Evolutionary conservation across 2,329 filamentous ascomycete species (phyloP), one percentile per base, ranked within the genome.

Genomic region (Chrysoporthe cubensis): DNA sequence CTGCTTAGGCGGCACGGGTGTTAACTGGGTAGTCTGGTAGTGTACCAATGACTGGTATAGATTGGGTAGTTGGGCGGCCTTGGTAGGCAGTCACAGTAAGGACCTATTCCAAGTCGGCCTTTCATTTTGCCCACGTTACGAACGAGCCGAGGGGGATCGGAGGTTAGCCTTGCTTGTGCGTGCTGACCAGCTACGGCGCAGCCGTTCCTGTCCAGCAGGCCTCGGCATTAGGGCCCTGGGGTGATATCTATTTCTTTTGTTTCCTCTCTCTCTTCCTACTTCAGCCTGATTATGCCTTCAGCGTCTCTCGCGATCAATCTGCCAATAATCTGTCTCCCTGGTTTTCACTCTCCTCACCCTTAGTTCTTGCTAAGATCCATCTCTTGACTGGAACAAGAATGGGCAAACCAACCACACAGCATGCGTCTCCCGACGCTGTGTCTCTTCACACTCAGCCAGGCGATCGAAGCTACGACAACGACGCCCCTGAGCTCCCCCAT

Each of bases 381-480:
- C 26, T 26, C 50, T 69, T 32, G 44, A 43, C 37, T 43, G 46
- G 18, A 48, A 34, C 43, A 11, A 66, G 14, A 18, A 77, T 77
- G 75, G 73, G 73, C 40, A 76, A 74, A 65, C 73, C 72, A 7
- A 69, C 70, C 1, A 59, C 66, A 14, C 66, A 70, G 4, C 64
- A 64, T n/a, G 26, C 67, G 43, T 69, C 71, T 64, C 71, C 70
- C 2, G 66, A 70, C 40, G 67, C 73, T 44, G 11, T 77, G 46
- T 77, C 75, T 6, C 69, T 78, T 56, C 76, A 75, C 70, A 72
- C 73, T 57, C 74, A 73, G 67, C 69, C 65, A 65, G 70, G 71
- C 71, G 69, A 74, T 42, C 75, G 72, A 18, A 79, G 78, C 71
- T 76, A 76, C 52, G 80, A 81, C 73, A 73, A 79, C 58, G 79